phyloP scores from a whole-genome alignment of 164 flowering plant species.

The Tetrastigma voinierianum region DNA sequence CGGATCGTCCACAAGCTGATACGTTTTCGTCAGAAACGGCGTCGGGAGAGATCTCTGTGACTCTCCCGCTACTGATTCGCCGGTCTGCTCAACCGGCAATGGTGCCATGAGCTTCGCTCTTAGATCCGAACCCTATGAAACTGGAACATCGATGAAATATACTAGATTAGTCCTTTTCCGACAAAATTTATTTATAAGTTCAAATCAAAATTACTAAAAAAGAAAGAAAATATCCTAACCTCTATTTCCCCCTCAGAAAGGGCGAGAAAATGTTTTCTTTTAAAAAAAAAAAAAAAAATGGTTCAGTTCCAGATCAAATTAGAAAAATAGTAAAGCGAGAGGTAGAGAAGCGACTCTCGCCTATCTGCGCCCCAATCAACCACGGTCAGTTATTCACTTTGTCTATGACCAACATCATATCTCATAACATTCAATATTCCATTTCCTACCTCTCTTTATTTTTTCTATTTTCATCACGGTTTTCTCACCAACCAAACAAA shows the following conservation, averaged over 20 bases:
- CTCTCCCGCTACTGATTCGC: constrained; percentile 30
- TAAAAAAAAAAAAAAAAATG: too few species aligned
- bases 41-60: constrained; percentile 60
- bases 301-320: too few species aligned
- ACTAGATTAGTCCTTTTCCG: too few species aligned
- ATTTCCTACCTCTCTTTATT: background rate
- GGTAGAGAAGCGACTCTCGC: too few species aligned
- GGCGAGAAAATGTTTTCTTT: too few species aligned
- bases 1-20: constrained; percentile 65
- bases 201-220: too few species aligned
- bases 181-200: too few species aligned
- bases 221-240: too few species aligned
- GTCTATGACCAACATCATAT: background rate
- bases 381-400: too few species aligned
- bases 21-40: constrained; percentile 73
- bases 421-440: background rate
- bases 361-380: too few species aligned
- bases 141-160: background rate
- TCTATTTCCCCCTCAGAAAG: too few species aligned
- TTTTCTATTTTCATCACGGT: background rate
- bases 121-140: constrained; percentile 17
- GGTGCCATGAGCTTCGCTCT: constrained; percentile 22
- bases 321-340: too few species aligned
- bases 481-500: constrained; percentile 17
- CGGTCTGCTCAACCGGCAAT: constrained; percentile 29